Conservation (phyloP, 345 rosid species). For the Isatis tinctoria region DNA sequence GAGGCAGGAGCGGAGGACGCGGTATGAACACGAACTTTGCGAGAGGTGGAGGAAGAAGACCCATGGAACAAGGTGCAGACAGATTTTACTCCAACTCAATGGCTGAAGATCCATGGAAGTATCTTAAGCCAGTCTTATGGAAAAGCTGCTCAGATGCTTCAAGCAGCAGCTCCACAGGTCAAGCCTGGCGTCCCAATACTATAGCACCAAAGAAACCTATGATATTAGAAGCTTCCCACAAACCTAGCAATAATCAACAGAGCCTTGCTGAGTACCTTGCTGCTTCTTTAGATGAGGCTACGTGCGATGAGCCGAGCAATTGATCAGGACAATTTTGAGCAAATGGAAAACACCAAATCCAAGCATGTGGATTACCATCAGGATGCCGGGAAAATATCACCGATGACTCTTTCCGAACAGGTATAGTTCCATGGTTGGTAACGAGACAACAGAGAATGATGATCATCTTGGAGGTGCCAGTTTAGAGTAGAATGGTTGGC, state of each 20-base stretch:
- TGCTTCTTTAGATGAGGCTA: conserved; percentile 62
- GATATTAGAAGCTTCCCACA: conserved; percentile 40
- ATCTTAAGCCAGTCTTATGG: conserved; percentile 59
- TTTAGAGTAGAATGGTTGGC: not conserved
- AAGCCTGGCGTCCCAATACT: conserved; percentile 64
- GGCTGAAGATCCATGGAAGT: conserved; percentile 81
- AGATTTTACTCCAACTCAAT: conserved; percentile 58
- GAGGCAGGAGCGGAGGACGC: conserved; percentile 44
- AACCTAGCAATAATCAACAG: conserved; percentile 39
- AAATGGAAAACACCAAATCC: not conserved
- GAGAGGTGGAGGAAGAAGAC: conserved; percentile 42
- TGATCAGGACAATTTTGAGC: conserved; percentile 12
- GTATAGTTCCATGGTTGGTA: conserved; percentile 2
- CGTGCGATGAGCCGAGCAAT: conserved; percentile 29
- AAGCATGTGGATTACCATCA: not conserved
- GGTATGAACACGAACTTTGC: conserved; percentile 34
- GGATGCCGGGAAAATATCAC: not conserved
- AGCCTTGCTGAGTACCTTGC: conserved; percentile 90
- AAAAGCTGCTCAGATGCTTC: conserved; percentile 32
- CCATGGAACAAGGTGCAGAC: conserved; percentile 37
- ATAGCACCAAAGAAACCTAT: conserved; percentile 40
- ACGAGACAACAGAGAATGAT: not conserved
- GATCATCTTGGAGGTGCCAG: not conserved
- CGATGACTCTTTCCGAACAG: not conserved
- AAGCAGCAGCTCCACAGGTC: conserved; percentile 22